Evolutionary conservation across 208 protist genomes (phyloP).

Genomic region (Vickermania ingenoplastis): DNA sequence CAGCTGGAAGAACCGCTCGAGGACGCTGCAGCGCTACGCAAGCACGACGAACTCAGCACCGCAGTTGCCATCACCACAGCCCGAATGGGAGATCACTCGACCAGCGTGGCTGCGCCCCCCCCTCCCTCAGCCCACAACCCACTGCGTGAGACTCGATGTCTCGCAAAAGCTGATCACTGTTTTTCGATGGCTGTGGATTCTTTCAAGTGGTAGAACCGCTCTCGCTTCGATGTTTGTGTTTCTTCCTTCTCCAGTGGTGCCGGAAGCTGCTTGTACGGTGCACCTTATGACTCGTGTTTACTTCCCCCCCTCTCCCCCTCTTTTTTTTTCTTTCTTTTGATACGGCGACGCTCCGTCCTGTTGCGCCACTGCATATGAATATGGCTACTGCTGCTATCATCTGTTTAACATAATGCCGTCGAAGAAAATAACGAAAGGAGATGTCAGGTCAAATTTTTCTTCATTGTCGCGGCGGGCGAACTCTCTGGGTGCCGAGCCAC

Average conservation of each 20-base stretch:
- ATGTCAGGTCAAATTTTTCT: constrained; percentile 68
- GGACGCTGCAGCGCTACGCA: constrained; percentile 10
- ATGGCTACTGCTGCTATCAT: neutral
- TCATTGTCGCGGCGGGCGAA: constrained; percentile 56
- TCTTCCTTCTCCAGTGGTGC: too few relatives aligned
- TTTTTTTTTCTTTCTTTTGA: too few relatives aligned
- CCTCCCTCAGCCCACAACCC: neutral
- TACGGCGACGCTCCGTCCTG: too few relatives aligned
- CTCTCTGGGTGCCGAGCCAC: constrained; percentile 82
- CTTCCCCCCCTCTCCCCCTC: too few relatives aligned
- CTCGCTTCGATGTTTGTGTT: too few relatives aligned
- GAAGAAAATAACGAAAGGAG: too few relatives aligned
- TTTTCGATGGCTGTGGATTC: too few relatives aligned
- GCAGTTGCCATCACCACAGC: neutral
- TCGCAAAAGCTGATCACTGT: too few relatives aligned
- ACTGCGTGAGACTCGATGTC: neutral
- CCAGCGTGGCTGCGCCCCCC: neutral
- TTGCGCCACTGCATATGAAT: neutral
- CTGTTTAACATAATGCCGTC: neutral
- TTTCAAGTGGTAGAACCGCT: too few relatives aligned
- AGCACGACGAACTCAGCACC: neutral
- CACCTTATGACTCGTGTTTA: too few relatives aligned
- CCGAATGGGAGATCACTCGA: neutral
- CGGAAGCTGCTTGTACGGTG: too few relatives aligned
- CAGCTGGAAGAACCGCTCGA: constrained; percentile 13